Base-by-base conservation (phyloP, 2,329 filamentous ascomycete genomes). In the Penicillium sclerotigenum region DNA sequence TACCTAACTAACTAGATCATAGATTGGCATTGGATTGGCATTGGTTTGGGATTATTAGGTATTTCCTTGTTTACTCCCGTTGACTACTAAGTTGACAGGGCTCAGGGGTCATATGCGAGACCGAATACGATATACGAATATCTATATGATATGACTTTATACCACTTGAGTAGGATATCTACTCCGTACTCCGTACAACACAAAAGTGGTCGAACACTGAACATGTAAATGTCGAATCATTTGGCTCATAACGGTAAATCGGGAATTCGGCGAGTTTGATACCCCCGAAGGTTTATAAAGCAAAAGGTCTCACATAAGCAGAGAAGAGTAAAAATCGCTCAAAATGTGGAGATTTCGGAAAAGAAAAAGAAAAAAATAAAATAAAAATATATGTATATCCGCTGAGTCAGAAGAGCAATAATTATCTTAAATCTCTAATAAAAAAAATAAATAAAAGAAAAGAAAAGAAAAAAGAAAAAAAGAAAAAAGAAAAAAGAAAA, bases 231-330 rank as follows among this genome's bases (percentile, higher is more conserved):
- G n/a, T 37, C 49, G 56, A 51, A 37, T 33, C 46, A 51, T 53
- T 18, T 52, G 47, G 10, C 48, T 51, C 42, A 51, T 41, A 24
- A 49, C 52, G 59, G 63, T 22, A 57, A 59, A 45, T 64, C 64
- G 65, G 66, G 60, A 59, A 46, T 56, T 63, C 65, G 65, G 63
- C 36, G 54, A 46, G 29, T 33, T 14, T 14, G 6, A 14, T 16
- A 3, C 8, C 13, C 4, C 14, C 31, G 31, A 33, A 5, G n/a
- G n/a, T n/a, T 33, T 41, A 41, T 28, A n/a, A 16, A 31, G 47
- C 49, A 34, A 26, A 26, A 6, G 14, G 22, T 20, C 42, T 59
- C 52, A 59, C 56, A 53, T 63, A 54, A 59, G 53, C 40, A 34
- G 13, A n/a, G n/a, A n/a, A n/a, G n/a, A n/a, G n/a, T 2, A 18